These are phyloP conservation scores for Hymenoscyphus scutula DNA, from an alignment of 2,329 filamentous ascomycete genomes.

Conservation along the genomic window DNA sequence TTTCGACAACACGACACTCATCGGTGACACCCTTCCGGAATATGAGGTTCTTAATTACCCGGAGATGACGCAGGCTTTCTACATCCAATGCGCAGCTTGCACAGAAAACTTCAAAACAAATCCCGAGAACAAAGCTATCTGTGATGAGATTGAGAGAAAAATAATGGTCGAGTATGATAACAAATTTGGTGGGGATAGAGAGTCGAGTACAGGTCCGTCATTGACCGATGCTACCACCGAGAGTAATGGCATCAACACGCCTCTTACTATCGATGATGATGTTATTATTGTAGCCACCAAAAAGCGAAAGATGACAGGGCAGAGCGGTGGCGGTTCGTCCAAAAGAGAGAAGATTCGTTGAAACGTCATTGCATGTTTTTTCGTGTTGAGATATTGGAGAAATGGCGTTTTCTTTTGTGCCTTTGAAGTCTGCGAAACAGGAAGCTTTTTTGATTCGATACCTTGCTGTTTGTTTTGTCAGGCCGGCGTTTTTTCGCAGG, in stretches of 20 bases:
- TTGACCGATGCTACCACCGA: slow-evolving; percentile 37
- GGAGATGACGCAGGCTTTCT: slow-evolving; percentile 46
- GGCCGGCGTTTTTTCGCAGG: background rate
- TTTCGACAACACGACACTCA: slow-evolving; percentile 47
- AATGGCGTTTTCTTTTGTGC: background rate
- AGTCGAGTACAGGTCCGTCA: slow-evolving; percentile 20
- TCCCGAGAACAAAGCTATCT: slow-evolving; percentile 32
- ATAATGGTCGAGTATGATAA: slow-evolving; percentile 28
- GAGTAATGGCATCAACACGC: slow-evolving; percentile 32
- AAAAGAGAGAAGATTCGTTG: background rate
- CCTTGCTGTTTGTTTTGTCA: background rate
- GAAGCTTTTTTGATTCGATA: background rate
- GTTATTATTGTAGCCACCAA: slow-evolving; percentile 5
- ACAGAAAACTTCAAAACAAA: slow-evolving; percentile 37
- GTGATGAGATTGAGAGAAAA: slow-evolving; percentile 31
- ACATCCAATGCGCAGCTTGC: slow-evolving; percentile 50
- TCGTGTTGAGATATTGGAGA: background rate
- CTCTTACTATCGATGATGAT: slow-evolving; percentile 16
- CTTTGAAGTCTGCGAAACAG: background rate
- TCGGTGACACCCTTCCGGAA: slow-evolving; percentile 52
- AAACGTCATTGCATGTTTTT: background rate
- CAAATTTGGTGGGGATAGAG: slow-evolving; percentile 16
- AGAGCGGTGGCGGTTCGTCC: background rate
- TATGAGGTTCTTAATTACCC: slow-evolving; percentile 49
- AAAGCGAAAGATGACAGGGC: slow-evolving; percentile 12